Conservation (phyloP, 1,139 yeast species). For the Yamadazyma diospyri region DNA sequence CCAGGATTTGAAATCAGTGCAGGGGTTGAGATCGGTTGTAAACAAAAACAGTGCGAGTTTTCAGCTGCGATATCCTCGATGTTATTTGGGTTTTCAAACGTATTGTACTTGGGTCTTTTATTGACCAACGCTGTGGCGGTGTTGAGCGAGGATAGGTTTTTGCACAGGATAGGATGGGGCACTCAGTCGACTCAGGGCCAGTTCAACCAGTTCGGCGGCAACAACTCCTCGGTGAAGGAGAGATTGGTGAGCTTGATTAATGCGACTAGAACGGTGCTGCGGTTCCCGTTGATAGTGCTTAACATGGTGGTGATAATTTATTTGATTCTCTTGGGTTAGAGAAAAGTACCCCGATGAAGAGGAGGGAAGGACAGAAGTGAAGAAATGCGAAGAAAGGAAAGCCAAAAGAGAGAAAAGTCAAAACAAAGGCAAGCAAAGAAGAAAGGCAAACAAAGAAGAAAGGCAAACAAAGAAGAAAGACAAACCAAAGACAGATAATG, state of each 20-base stretch:
- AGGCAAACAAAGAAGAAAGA: neutral
- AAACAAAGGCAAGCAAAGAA: too few relatives aligned
- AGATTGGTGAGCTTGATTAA: conserved; percentile 41
- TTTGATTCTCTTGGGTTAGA: conserved; percentile 40
- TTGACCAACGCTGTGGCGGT: conserved; percentile 45
- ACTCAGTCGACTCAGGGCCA: conserved; percentile 26
- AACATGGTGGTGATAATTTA: conserved; percentile 39
- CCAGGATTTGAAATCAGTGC: neutral
- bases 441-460: neutral
- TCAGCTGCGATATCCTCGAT: conserved; percentile 1
- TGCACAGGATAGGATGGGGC: conserved; percentile 47
- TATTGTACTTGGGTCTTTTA: conserved; percentile 39
- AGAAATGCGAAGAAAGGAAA: neutral
- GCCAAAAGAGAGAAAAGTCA: too few relatives aligned
- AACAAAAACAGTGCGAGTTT: conserved; percentile 4
- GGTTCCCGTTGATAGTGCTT: conserved; percentile 42
- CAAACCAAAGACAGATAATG: too few relatives aligned
- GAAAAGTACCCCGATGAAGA: neutral
- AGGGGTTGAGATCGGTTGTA: neutral
- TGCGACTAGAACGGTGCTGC: conserved; percentile 44
- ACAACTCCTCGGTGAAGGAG: conserved; percentile 30
- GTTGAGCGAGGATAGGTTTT: conserved; percentile 45
- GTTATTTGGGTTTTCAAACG: conserved; percentile 47
- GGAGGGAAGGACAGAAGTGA: neutral
- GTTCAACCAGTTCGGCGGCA: conserved; percentile 22